These are phyloP conservation scores for Salix purpurea DNA, from an alignment of 345 rosid species.

Conservation along the genomic window DNA sequence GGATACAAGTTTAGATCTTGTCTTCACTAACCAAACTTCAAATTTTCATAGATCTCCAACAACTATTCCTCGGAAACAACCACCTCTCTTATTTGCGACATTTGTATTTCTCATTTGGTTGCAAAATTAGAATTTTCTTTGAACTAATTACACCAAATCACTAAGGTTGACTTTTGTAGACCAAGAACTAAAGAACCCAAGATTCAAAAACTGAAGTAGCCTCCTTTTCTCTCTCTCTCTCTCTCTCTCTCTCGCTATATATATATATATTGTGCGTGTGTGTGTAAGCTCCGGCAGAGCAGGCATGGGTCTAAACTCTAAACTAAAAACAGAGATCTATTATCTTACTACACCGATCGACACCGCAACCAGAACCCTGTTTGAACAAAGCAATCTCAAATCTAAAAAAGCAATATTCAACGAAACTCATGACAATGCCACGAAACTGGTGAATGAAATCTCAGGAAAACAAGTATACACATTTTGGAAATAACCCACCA, in stretches of 20 bases:
- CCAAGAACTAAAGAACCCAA: not conserved
- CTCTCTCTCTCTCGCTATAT: too few species aligned
- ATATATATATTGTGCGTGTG: too few species aligned
- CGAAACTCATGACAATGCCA: slow-evolving; percentile 4
- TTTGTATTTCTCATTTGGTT: not conserved
- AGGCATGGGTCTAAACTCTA: not conserved
- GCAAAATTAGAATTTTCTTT: not conserved
- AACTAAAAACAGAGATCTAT: slow-evolving; percentile 9
- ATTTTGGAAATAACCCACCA: not conserved
- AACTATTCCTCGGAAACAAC: not conserved
- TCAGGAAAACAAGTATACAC: not conserved
- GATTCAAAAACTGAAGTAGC: not conserved
- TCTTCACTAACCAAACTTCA: not conserved
- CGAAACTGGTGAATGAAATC: not conserved
- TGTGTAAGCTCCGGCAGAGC: not conserved
- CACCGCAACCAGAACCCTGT: not conserved
- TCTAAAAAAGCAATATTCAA: not conserved
- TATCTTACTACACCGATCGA: not conserved
- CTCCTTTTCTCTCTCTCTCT: too few species aligned
- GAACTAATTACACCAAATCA: not conserved
- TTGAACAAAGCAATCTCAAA: not conserved
- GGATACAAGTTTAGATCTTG: not conserved
- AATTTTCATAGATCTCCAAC: not conserved
- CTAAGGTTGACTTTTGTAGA: not conserved
- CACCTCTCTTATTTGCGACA: not conserved